These are phyloP conservation scores for Candida pini DNA, from an alignment of 805 yeast species.

Conservation along the genomic window DNA sequence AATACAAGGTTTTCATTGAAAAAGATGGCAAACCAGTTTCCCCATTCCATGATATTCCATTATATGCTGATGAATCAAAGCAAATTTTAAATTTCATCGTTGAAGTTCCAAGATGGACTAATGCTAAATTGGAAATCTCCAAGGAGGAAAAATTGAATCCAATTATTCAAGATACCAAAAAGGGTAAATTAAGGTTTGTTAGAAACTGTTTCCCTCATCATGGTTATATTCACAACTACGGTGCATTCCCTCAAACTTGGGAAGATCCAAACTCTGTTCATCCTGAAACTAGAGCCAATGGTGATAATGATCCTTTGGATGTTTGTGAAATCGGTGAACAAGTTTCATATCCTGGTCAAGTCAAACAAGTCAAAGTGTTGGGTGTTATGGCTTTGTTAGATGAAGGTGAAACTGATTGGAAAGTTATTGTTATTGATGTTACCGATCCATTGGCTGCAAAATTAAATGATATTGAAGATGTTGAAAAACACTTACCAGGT, in stretches of 20 bases:
- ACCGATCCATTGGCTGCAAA: conserved; percentile 86
- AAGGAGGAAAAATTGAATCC: conserved; percentile 85
- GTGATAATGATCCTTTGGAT: conserved; percentile 85
- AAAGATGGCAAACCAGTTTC: conserved; percentile 92
- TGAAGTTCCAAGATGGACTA: conserved; percentile 98
- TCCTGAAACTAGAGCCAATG: conserved; percentile 63
- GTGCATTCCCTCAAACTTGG: conserved; percentile 97
- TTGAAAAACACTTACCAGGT: conserved; percentile 86
- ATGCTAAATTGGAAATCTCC: conserved; percentile 93
- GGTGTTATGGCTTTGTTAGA: conserved; percentile 95
- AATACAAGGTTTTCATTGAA: conserved; percentile 87
- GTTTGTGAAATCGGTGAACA: conserved; percentile 77
- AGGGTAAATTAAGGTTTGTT: conserved; percentile 92
- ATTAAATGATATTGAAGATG: conserved; percentile 86
- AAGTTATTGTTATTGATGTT: conserved; percentile 82
- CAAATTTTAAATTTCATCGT: conserved; percentile 76
- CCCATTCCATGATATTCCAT: conserved; percentile 90
- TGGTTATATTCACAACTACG: conserved; percentile 97
- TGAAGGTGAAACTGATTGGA: conserved; percentile 89
- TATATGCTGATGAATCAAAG: conserved; percentile 91
- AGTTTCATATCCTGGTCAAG: conserved; percentile 62
- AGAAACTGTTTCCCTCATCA: conserved; percentile 98
- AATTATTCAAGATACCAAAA: conserved; percentile 94
- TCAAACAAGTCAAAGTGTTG: conserved; percentile 83
- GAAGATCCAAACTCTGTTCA: conserved; percentile 63